Base-by-base conservation (phyloP, 148 eudicot species). In the Spergularia bocconei region DNA sequence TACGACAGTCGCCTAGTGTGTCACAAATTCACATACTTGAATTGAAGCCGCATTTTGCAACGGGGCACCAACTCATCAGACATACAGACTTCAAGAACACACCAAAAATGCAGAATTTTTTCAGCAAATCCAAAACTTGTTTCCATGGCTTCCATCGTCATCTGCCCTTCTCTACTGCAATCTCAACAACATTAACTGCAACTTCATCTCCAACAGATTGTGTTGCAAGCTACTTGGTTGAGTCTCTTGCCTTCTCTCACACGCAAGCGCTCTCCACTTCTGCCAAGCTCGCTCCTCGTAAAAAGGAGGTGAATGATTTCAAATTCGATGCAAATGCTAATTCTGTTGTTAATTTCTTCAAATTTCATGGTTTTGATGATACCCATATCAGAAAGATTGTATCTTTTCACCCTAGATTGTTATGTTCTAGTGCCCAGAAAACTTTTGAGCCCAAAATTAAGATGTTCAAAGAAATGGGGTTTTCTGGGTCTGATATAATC, bases 391-490 rank as follows among this genome's bases (percentile, higher is more conserved):
- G 63, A 67, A 77, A 44, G 54, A 47, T 78, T 20, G 75, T 80
- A 0, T 36, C 52, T 60, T 51, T 36, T 4, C 21, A 25, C 8
- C 86, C 86, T 7, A 14, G 21, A 9, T 11, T 84, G 10, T 75
- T 84, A 13, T 19, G 20, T 15, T 54, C 36, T 39, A 75, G 70
- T 23, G 73, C 73, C 20, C 83, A 76, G 1, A 72, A 79, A 79
- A 81, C 74, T 82, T 82, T 84, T 38, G 54, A 72, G 73, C 84
- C 84, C 68, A 84, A 81, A 79, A 15, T 84, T 41, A 66, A 63
- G 73, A 50, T n/a, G 79, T 44, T 84, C 36, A 60, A 70, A 47
- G 79, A 74, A 25, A 9, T 73, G 7, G 87, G 87, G 4, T 44
- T 82, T 14, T 78, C 87, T 61, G 79, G 73, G 16, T 38, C 77